Percentiles rank a stretch among this genome's conserved stretches.
Conservation (phyloP, 352 stramenopile species). For the Globisporangium alternatum region DNA sequence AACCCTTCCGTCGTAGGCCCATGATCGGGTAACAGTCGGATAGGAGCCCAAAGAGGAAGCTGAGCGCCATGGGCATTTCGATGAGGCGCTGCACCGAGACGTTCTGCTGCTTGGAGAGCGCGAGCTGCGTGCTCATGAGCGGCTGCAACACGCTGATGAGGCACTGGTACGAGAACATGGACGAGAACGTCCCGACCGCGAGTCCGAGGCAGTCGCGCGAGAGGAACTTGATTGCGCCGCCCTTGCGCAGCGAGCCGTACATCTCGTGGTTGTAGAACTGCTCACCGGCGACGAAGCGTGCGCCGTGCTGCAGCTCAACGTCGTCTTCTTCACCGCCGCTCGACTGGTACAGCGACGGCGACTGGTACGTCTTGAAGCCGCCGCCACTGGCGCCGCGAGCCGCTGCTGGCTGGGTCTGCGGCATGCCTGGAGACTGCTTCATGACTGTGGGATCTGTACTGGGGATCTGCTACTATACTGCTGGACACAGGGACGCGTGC, state of each 20-base stretch:
- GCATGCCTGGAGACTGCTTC: conserved; percentile 2
- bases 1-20: conserved; percentile 87
- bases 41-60: conserved; percentile 87
- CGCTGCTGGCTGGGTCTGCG: neutral
- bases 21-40: conserved; percentile 91
- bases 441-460: neutral
- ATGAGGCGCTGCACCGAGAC: conserved; percentile 55
- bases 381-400: neutral
- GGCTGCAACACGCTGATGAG: conserved; percentile 47
- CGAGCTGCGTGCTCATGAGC: conserved; percentile 56
- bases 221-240: conserved; percentile 48
- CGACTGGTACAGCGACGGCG: conserved; percentile 8
- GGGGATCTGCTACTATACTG: too few species aligned
- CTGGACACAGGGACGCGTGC: neutral
- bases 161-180: conserved; percentile 63
- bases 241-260: conserved; percentile 54
- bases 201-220: conserved; percentile 66
- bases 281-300: conserved; percentile 59
- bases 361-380: conserved; percentile 14
- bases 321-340: conserved; percentile 6
- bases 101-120: conserved; percentile 37
- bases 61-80: conserved; percentile 86
- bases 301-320: conserved; percentile 15
- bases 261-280: conserved; percentile 65
- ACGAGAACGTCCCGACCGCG: conserved; percentile 60